phyloP scores from a whole-genome alignment of 2,329 filamentous ascomycete genomes.

The Phaeosphaeria sp. region DNA sequence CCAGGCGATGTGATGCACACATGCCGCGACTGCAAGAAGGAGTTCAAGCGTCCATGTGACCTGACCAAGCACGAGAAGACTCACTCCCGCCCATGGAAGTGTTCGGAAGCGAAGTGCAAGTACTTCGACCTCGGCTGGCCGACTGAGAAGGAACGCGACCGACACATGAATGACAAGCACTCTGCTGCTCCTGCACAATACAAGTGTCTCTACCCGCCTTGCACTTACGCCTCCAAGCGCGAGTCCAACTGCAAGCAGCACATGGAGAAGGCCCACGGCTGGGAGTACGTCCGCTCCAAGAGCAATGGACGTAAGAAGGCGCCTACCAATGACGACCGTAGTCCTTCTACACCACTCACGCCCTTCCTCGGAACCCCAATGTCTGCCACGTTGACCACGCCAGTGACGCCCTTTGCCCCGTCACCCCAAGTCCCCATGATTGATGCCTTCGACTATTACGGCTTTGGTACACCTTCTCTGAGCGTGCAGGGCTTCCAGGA shows the following conservation, averaged over 20 bases:
- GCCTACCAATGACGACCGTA: slow-evolving; percentile 31
- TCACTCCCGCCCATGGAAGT: slow-evolving; percentile 96
- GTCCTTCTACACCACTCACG: slow-evolving; percentile 41
- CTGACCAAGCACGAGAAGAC: slow-evolving; percentile 98
- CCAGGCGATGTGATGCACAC: slow-evolving; percentile 83
- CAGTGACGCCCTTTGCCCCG: slow-evolving; percentile 48
- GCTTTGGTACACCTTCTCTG: slow-evolving; percentile 42
- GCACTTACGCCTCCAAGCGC: slow-evolving; percentile 92
- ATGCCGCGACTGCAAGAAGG: slow-evolving; percentile 81
- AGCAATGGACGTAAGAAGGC: slow-evolving; percentile 70
- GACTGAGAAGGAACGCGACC: slow-evolving; percentile 96
- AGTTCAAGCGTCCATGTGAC: slow-evolving; percentile 97
- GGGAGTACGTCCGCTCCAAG: slow-evolving; percentile 91
- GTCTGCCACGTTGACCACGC: slow-evolving; percentile 44
- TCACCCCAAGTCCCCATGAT: slow-evolving; percentile 52
- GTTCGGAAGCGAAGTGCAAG: slow-evolving; percentile 80
- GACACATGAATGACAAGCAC: slow-evolving; percentile 97
- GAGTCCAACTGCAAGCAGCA: slow-evolving; percentile 98
- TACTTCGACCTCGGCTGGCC: slow-evolving; percentile 92
- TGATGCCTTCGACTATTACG: slow-evolving; percentile 40
- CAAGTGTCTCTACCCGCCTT: slow-evolving; percentile 81
- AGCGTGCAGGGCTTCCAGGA: slow-evolving; percentile 38
- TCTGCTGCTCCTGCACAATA: slow-evolving; percentile 79
- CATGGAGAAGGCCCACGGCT: slow-evolving; percentile 96
- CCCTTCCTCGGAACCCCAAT: slow-evolving; percentile 46